A percentile compares a stretch with the other conserved stretches of the same genome.
Evolutionary conservation across 495 filamentous ascomycete genomes (phyloP).

Genomic region (Beverwykella pulmonaria): DNA sequence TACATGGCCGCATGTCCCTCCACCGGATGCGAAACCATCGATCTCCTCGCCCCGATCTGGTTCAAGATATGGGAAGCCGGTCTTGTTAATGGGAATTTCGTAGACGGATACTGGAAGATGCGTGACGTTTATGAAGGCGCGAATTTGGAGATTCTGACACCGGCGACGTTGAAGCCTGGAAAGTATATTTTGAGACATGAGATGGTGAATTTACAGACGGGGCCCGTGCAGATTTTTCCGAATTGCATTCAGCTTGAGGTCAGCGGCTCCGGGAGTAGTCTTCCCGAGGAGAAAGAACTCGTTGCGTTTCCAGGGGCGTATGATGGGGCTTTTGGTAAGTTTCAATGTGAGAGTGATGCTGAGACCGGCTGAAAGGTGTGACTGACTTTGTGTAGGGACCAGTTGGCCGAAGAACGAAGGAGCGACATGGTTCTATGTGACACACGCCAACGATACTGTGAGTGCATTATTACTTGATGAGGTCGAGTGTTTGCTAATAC

Average conservation of each 20-base stretch:
- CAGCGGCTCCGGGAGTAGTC: neutral
- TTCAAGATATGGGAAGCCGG: slow-evolving; percentile 11
- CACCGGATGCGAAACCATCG: neutral
- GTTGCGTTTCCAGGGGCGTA: slow-evolving; percentile 4
- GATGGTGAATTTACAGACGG: slow-evolving; percentile 11
- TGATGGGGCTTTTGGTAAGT: neutral
- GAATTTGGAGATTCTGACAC: neutral
- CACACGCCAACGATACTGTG: neutral
- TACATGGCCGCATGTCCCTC: slow-evolving; percentile 1
- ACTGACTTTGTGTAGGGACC: neutral
- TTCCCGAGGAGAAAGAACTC: neutral
- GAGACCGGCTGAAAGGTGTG: neutral
- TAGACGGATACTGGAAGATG: neutral
- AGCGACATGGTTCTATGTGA: neutral
- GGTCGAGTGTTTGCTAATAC: neutral
- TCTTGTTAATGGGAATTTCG: neutral
- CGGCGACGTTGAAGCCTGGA: neutral
- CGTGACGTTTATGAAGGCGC: neutral
- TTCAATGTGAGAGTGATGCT: neutral
- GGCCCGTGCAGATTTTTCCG: slow-evolving; percentile 3
- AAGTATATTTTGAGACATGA: slow-evolving; percentile 11
- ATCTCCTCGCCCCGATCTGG: slow-evolving; percentile 2
- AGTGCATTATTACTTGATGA: neutral
- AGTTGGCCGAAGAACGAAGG: neutral
- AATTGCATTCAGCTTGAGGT: slow-evolving; percentile 6